A percentile compares a stretch with the other conserved stretches of the same genome.
Evolutionary conservation across 2,329 filamentous ascomycete genomes (phyloP).

Genomic region (Rugonectria rugulosa): DNA sequence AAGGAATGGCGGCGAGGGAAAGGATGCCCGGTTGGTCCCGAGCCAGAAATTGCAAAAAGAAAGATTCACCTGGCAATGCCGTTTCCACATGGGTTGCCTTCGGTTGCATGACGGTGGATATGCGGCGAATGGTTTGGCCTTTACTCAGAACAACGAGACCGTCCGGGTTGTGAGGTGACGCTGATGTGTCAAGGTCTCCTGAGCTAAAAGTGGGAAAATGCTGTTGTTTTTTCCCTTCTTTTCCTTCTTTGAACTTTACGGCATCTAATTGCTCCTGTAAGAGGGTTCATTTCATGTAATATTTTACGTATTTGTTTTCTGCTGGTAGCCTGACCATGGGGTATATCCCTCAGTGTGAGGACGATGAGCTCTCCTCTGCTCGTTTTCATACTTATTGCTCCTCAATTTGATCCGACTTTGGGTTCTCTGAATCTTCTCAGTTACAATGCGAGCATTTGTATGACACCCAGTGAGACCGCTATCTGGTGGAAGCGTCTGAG

Average conservation of each 20-base stretch:
- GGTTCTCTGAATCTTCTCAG: no score
- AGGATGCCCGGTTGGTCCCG: neutral
- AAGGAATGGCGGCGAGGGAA: neutral
- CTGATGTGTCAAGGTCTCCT: neutral
- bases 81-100: neutral
- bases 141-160: slow-evolving; percentile 1
- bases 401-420: no score
- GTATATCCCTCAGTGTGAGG: neutral
- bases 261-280: neutral
- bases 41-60: neutral
- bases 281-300: neutral
- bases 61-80: neutral
- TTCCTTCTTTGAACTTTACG: neutral
- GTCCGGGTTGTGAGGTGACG: neutral
- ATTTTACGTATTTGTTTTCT: neutral
- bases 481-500: no score
- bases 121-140: neutral
- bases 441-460: no score
- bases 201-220: neutral
- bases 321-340: neutral
- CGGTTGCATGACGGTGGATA: neutral
- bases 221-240: no score
- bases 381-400: neutral
- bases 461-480: no score
- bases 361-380: neutral